Conservation (phyloP, 2,329 filamentous ascomycete genomes). For the Cercospora sp. region DNA sequence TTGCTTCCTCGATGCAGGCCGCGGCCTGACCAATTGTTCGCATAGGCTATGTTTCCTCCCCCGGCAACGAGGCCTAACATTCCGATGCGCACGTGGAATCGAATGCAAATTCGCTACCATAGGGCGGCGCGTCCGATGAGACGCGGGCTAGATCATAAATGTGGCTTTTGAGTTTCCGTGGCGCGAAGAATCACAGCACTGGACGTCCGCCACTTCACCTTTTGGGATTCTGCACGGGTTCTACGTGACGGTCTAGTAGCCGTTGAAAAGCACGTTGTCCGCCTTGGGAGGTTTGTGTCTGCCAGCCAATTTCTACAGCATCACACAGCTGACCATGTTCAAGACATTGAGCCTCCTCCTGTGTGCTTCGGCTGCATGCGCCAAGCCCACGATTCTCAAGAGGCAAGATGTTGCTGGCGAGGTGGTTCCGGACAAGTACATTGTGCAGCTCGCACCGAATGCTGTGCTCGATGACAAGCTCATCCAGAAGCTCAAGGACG, state of each 20-base stretch:
- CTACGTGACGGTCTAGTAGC: neutral
- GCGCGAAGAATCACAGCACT: neutral
- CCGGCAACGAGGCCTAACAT: neutral
- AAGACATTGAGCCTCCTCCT: neutral
- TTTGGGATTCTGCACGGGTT: neutral
- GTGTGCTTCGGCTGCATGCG: conserved; percentile 1
- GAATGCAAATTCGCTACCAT: neutral
- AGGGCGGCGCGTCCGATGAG: neutral
- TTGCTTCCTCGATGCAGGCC: neutral
- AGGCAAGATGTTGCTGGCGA: conserved; percentile 12
- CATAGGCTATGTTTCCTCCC: neutral
- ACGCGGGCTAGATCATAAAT: conserved; percentile 1
- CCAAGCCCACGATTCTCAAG: neutral
- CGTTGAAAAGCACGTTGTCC: neutral
- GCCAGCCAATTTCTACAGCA: neutral
- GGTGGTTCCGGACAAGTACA: conserved; percentile 26
- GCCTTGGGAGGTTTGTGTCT: neutral
- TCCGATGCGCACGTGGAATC: neutral
- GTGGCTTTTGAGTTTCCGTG: conserved; percentile 6
- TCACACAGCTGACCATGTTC: conserved; percentile 1
- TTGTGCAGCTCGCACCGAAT: conserved; percentile 23
- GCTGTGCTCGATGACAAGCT: conserved; percentile 14
- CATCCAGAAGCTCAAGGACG: neutral
- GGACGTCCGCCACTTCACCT: neutral
- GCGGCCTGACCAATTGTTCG: neutral